Evolutionary conservation across 2,329 filamentous ascomycete species (phyloP).

Genomic region (Talaromyces sp.): DNA sequence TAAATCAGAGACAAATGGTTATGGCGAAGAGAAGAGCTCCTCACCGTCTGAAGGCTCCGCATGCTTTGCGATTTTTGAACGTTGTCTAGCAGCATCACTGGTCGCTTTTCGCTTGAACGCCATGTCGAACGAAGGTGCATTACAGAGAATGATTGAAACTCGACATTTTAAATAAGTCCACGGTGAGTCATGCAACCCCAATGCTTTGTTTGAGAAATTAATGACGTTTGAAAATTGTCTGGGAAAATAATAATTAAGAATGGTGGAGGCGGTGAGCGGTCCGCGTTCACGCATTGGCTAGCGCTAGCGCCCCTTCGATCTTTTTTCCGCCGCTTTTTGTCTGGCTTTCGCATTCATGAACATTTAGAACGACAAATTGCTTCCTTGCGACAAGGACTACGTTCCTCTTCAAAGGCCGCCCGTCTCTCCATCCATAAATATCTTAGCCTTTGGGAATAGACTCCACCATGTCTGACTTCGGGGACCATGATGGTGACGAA

Average conservation of each 20-base stretch:
- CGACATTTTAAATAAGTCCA: neutral
- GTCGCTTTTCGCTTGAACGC: conserved; percentile 31
- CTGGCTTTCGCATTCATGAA: neutral
- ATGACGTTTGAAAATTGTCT: conserved; percentile 4
- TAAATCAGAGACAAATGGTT: neutral
- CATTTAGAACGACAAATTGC: neutral
- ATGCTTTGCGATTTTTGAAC: conserved; percentile 30
- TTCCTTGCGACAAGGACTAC: neutral
- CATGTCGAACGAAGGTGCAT: conserved; percentile 20
- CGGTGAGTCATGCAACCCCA: neutral
- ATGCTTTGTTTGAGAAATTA: neutral
- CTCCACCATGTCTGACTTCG: conserved; percentile 66
- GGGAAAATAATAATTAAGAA: conserved; percentile 28
- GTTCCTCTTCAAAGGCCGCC: neutral
- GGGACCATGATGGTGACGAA: conserved; percentile 59
- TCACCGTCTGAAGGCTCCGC: conserved; percentile 21
- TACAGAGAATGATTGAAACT: neutral
- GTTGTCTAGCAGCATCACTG: conserved; percentile 19
- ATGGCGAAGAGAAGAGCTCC: neutral
- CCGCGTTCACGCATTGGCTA: neutral
- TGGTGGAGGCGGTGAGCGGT: conserved; percentile 25
- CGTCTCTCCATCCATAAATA: neutral
- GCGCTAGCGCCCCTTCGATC: conserved; percentile 1
- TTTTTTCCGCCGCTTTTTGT: conserved; percentile 8
- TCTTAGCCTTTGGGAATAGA: neutral